These are phyloP conservation scores for Fistulifera pelliculosa DNA, from an alignment of 108 stramenopile species.

Conservation along the genomic window DNA sequence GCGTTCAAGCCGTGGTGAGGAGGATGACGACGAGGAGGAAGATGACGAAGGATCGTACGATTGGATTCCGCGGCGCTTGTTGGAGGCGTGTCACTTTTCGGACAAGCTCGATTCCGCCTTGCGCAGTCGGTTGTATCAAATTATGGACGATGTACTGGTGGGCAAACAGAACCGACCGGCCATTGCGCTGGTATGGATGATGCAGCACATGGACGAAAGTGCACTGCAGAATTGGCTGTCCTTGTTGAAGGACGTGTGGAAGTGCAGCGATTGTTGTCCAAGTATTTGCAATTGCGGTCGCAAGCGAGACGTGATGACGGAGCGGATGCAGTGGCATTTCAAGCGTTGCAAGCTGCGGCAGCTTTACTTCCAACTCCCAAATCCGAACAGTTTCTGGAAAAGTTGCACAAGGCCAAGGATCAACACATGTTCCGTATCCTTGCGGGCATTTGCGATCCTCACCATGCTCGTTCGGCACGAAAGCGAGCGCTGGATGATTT, in stretches of 20 bases:
- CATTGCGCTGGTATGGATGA: neutral
- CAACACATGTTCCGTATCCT: constrained; percentile 77
- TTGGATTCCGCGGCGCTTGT: constrained; percentile 70
- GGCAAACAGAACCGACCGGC: constrained; percentile 13
- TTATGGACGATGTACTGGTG: constrained; percentile 49
- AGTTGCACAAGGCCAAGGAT: constrained; percentile 65
- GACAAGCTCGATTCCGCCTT: constrained; percentile 55
- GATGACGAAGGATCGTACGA: constrained; percentile 30
- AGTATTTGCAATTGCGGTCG: neutral
- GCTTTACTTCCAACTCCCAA: no score
- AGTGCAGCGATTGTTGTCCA: no score
- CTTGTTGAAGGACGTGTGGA: no score
- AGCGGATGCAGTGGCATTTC: neutral
- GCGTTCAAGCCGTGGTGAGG: neutral
- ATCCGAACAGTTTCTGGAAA: constrained; percentile 21
- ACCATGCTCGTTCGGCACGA: constrained; percentile 54
- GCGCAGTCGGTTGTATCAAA: constrained; percentile 59
- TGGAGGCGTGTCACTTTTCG: constrained; percentile 46
- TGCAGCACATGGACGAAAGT: constrained; percentile 2
- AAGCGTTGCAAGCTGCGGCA: no score
- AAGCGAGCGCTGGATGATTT: constrained; percentile 67
- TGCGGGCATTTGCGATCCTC: constrained; percentile 50
- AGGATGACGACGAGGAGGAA: constrained; percentile 13
- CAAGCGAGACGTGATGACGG: constrained; percentile 7
- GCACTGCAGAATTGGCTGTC: neutral